Percentiles rank a stretch among this genome's conserved stretches.
phyloP scores from a whole-genome alignment of 805 yeast genomes.

The Starmerella apis region DNA sequence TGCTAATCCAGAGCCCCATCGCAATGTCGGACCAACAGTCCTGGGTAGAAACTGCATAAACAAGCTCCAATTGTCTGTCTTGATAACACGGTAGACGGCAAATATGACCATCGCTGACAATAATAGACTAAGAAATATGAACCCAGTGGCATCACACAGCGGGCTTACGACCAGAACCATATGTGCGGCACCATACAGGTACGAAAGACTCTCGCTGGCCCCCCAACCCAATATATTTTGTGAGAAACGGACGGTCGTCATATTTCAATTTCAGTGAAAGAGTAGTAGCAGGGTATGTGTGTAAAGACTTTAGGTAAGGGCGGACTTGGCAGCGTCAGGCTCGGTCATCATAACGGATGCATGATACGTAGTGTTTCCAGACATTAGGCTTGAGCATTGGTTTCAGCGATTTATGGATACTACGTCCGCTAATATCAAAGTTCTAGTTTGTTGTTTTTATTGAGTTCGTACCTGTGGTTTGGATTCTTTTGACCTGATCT shows the following conservation, averaged over 20 bases:
- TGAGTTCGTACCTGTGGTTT: no score
- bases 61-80: background rate
- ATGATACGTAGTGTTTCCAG: no score
- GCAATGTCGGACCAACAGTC: background rate
- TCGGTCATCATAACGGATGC: no score
- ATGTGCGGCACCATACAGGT: background rate
- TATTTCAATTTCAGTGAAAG: background rate
- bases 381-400: no score
- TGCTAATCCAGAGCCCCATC: background rate
- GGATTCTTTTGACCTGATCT: no score
- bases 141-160: background rate
- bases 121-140: background rate
- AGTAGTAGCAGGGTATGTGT: no score
- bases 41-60: background rate
- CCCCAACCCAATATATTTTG: background rate
- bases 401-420: no score
- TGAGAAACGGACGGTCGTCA: background rate
- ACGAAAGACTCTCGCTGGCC: background rate
- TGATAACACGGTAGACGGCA: background rate
- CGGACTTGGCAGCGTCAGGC: background rate
- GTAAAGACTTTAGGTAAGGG: background rate
- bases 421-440: no score
- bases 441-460: no score
- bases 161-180: background rate
- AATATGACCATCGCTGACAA: background rate